A percentile compares a stretch with the other conserved stretches of the same genome.
Conservation (phyloP, 352 stramenopile species). For the Phytophthora hybrid region DNA sequence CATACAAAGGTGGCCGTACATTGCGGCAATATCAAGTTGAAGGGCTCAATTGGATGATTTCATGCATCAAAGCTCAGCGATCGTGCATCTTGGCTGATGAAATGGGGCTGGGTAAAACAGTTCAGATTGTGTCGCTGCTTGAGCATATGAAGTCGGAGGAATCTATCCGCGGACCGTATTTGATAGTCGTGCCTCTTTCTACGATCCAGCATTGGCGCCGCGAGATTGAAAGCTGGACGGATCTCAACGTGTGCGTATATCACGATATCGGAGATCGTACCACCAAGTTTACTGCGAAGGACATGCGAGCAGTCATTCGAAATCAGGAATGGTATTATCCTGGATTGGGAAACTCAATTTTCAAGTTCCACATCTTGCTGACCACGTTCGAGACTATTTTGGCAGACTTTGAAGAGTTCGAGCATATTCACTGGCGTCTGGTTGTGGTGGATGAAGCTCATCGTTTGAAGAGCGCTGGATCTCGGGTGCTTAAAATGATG, state of each 20-base stretch:
- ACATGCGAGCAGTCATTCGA: slow-evolving; percentile 88
- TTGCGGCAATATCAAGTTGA: slow-evolving; percentile 88
- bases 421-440: slow-evolving; percentile 88
- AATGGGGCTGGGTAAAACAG: slow-evolving; percentile 95
- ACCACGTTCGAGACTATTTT: slow-evolving; percentile 88
- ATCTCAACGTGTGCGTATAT: slow-evolving; percentile 99
- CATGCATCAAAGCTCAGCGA: slow-evolving; percentile 87
- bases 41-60: slow-evolving; percentile 92
- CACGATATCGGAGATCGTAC: slow-evolving; percentile 93
- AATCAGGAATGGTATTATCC: slow-evolving; percentile 92
- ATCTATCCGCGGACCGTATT: slow-evolving; percentile 81
- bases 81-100: slow-evolving; percentile 92
- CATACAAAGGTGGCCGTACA: slow-evolving; percentile 87
- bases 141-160: slow-evolving; percentile 88
- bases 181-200: slow-evolving; percentile 89
- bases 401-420: slow-evolving; percentile 86
- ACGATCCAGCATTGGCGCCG: slow-evolving; percentile 91
- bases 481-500: slow-evolving; percentile 90
- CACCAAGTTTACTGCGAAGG: slow-evolving; percentile 86
- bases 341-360: slow-evolving; percentile 91
- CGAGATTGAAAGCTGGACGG: slow-evolving; percentile 94
- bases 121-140: slow-evolving; percentile 96
- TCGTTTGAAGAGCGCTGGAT: slow-evolving; percentile 80
- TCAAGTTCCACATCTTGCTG: slow-evolving; percentile 89
- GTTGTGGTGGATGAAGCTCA: slow-evolving; percentile 89